A percentile compares a stretch with the other conserved stretches of the same genome.
Evolutionary conservation across 352 stramenopile genomes (phyloP).

Genomic region (Phytopythium delawarense): DNA sequence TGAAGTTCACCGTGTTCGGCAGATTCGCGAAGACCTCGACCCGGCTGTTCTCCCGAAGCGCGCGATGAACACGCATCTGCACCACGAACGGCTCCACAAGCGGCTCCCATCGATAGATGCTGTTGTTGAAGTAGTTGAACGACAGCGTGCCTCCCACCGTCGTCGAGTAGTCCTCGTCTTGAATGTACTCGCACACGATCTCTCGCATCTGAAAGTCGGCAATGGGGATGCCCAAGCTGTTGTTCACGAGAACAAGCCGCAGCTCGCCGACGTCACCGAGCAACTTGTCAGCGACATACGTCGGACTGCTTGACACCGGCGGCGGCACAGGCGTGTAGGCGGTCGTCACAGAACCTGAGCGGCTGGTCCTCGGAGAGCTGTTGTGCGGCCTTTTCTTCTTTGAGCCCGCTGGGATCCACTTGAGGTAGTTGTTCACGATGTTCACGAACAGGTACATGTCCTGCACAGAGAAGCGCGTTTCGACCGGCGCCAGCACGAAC

Average conservation of each 20-base stretch:
- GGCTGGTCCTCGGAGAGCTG: neutral
- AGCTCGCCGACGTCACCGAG: conserved; percentile 82
- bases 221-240: conserved; percentile 83
- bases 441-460: conserved; percentile 78
- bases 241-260: conserved; percentile 85
- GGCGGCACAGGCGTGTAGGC: neutral
- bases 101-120: conserved; percentile 88
- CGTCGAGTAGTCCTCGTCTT: conserved; percentile 82
- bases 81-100: conserved; percentile 80
- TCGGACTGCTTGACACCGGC: neutral
- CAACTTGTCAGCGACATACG: conserved; percentile 74
- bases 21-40: conserved; percentile 82
- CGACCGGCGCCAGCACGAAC: conserved; percentile 75
- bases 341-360: conserved; percentile 6
- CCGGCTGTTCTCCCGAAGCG: conserved; percentile 63
- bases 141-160: conserved; percentile 72
- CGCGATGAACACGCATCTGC: conserved; percentile 69
- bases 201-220: conserved; percentile 84
- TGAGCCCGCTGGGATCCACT: conserved; percentile 25
- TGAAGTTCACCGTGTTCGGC: conserved; percentile 84
- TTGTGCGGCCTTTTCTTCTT: conserved; percentile 7
- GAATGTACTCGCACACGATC: conserved; percentile 86
- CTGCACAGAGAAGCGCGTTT: conserved; percentile 85
- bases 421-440: conserved; percentile 85
- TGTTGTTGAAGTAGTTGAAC: conserved; percentile 91